Conservation (phyloP, 305 asterid species). For the Fraxinus paxiana region DNA sequence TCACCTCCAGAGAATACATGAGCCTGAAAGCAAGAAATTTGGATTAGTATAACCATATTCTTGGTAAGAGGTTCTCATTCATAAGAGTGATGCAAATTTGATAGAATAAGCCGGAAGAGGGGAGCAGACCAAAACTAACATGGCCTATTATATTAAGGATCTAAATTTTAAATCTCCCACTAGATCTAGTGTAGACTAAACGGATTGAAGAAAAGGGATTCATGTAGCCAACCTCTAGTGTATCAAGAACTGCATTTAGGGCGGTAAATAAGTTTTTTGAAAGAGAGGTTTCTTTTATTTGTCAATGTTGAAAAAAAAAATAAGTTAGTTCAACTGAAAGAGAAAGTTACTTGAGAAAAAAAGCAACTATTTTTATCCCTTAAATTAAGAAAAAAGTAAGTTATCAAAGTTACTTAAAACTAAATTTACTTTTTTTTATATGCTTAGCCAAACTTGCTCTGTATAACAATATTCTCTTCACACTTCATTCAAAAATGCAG, state of each 20-base stretch:
- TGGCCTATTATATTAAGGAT: too few species aligned
- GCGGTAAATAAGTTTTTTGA: not conserved
- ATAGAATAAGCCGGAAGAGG: not conserved
- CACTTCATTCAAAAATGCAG: not conserved
- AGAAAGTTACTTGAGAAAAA: not conserved
- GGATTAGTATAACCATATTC: not conserved
- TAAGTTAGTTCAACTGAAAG: not conserved
- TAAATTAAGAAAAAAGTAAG: not conserved
- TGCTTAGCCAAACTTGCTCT: not conserved
- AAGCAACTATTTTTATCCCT: not conserved
- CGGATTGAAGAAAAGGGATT: too few species aligned
- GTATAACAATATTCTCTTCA: not conserved
- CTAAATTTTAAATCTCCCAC: too few species aligned
- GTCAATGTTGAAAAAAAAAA: not conserved
- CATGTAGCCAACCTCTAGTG: not conserved
- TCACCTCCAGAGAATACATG: slow-evolving; percentile 35
- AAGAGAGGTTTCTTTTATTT: not conserved
- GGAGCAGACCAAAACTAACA: too few species aligned
- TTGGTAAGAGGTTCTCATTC: not conserved
- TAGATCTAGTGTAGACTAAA: too few species aligned
- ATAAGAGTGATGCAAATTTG: not conserved
- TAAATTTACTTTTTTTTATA: not conserved
- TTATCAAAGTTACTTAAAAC: not conserved
- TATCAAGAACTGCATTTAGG: not conserved
- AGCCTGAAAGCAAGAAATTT: slow-evolving; percentile 31